Percentiles rank a stretch among this genome's conserved stretches.
phyloP scores from a whole-genome alignment of 257 asterid genomes.

The Solanum virginianum region DNA sequence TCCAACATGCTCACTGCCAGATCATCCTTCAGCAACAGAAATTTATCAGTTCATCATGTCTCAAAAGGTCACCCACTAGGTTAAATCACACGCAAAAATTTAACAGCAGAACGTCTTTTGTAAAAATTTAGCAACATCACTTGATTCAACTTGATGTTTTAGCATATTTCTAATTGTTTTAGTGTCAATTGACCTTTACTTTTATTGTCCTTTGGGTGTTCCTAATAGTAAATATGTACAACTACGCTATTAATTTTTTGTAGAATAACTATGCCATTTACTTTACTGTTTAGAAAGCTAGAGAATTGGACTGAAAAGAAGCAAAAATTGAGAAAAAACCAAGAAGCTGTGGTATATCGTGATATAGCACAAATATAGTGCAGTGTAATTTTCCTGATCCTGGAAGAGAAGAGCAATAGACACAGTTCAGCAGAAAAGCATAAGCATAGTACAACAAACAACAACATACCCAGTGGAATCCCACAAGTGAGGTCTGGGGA shows the following conservation, averaged over 20 bases:
- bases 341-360: neutral
- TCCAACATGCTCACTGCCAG: constrained; percentile 55
- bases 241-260: neutral
- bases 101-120: neutral
- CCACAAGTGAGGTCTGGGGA: too few species aligned
- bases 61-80: neutral
- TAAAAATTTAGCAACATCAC: neutral
- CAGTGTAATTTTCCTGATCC: neutral
- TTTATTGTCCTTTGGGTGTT: neutral
- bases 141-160: neutral
- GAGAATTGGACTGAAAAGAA: neutral
- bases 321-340: neutral
- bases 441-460: neutral
- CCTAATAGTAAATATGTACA: neutral
- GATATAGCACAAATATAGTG: neutral
- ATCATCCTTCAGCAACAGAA: constrained; percentile 47
- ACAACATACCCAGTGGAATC: too few species aligned
- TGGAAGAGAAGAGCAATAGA: neutral
- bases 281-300: neutral
- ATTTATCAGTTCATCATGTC: neutral
- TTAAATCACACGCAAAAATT: neutral
- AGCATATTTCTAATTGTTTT: neutral
- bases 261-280: neutral
- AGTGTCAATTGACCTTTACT: neutral
- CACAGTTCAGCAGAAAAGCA: neutral